Percentiles rank a stretch among this genome's conserved stretches.
Evolutionary conservation across 73 alveolate species (phyloP).

Genomic region (Urostyla sp.): DNA sequence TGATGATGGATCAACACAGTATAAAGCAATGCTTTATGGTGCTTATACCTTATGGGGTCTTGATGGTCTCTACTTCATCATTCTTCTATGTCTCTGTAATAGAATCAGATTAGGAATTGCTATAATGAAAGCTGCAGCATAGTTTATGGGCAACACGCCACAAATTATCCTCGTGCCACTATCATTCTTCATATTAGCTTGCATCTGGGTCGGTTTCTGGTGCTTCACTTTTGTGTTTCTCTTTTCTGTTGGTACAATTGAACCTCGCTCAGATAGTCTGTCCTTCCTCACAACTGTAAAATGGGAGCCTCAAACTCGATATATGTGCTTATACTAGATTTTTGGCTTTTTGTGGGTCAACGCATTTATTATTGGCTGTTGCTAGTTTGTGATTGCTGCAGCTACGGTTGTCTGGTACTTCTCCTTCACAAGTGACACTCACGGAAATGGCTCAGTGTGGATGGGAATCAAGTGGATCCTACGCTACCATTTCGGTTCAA

Average conservation of each 20-base stretch:
- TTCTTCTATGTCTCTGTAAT: constrained; percentile 83
- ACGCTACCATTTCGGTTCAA: constrained; percentile 97
- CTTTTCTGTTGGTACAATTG: constrained; percentile 85
- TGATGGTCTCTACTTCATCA: constrained; percentile 65
- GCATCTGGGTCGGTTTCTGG: constrained; percentile 82
- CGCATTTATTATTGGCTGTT: constrained; percentile 73
- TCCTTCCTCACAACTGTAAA: constrained; percentile 81
- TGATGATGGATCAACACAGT: constrained; percentile 20
- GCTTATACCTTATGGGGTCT: constrained; percentile 73
- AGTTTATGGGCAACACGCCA: constrained; percentile 76
- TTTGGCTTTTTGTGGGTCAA: constrained; percentile 89
- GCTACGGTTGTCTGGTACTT: constrained; percentile 97
- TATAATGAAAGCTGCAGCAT: constrained; percentile 84
- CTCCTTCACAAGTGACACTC: constrained; percentile 91
- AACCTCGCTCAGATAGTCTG: constrained; percentile 56
- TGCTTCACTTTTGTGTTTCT: constrained; percentile 80
- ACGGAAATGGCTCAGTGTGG: constrained; percentile 85
- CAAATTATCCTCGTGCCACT: constrained; percentile 74
- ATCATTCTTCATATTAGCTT: constrained; percentile 59
- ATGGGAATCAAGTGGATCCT: constrained; percentile 89
- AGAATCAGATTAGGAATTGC: constrained; percentile 96
- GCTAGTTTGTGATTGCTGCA: constrained; percentile 90
- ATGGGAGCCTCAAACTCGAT: constrained; percentile 79
- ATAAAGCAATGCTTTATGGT: constrained; percentile 56
- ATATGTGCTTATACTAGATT: constrained; percentile 86